phyloP scores from a whole-genome alignment of 768 basidiomycete genomes.

The Amylocystis lapponica region DNA sequence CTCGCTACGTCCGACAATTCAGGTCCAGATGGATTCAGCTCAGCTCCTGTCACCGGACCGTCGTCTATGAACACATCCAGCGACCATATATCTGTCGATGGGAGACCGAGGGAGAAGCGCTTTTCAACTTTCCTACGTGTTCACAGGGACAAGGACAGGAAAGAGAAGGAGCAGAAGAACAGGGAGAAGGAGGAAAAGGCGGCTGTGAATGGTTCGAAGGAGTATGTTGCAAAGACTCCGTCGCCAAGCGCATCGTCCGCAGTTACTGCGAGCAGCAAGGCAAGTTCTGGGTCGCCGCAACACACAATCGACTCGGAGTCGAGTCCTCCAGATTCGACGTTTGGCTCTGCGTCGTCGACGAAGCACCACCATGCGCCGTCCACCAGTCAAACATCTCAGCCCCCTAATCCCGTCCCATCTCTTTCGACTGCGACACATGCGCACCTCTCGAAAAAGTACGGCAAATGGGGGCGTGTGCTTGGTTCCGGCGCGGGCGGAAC shows the following conservation, averaged over 20 bases:
- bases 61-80: too few relatives aligned
- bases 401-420: conserved; percentile 37
- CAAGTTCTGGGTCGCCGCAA: conserved; percentile 20
- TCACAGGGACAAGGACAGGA: conserved; percentile 27
- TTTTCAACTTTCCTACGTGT: conserved; percentile 31
- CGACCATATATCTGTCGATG: too few relatives aligned
- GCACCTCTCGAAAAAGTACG: conserved; percentile 97
- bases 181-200: conserved; percentile 17
- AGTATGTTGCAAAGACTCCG: conserved; percentile 17
- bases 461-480: conserved; percentile 95
- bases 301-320: conserved; percentile 15
- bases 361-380: background rate
- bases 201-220: conserved; percentile 18
- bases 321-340: conserved; percentile 5
- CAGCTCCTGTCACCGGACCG: too few relatives aligned
- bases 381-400: conserved; percentile 10
- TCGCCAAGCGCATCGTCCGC: conserved; percentile 22
- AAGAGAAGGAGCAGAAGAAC: conserved; percentile 16
- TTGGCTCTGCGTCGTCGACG: background rate
- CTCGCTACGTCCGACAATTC: conserved; percentile 16
- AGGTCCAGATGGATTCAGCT: too few relatives aligned
- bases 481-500: conserved; percentile 98
- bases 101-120: conserved; percentile 18
- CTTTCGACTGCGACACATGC: conserved; percentile 82
- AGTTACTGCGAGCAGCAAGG: conserved; percentile 20